A percentile compares a stretch with the other conserved stretches of the same genome.
Evolutionary conservation across 1,139 yeast genomes (phyloP).

Genomic region (Nakaseomyces delphensis): DNA sequence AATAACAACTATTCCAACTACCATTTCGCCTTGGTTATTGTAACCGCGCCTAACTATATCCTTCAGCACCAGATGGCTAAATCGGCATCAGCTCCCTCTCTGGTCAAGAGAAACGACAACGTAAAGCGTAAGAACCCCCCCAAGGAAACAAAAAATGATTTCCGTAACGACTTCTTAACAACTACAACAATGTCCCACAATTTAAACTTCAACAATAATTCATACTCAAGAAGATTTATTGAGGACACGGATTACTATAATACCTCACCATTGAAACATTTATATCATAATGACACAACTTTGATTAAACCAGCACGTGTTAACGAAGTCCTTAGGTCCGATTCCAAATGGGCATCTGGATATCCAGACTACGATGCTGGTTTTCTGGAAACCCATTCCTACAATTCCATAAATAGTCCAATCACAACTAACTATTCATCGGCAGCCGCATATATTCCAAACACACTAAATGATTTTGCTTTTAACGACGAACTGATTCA

Average conservation of each 20-base stretch:
- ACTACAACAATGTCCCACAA: slow-evolving; percentile 1
- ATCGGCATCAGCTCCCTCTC: neutral
- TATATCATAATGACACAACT: slow-evolving; percentile 20
- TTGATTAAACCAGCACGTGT: slow-evolving; percentile 17
- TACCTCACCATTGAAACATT: slow-evolving; percentile 26
- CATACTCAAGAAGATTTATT: slow-evolving; percentile 19
- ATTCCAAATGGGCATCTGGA: neutral
- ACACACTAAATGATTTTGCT: neutral
- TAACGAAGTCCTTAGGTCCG: slow-evolving; percentile 13
- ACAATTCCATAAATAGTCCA: neutral
- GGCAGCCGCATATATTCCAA: slow-evolving; percentile 4
- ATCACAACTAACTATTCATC: slow-evolving; percentile 4
- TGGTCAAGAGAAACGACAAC: neutral
- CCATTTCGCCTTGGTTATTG: slow-evolving; percentile 2
- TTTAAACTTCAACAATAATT: neutral
- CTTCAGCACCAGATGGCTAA: neutral
- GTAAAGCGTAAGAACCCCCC: neutral
- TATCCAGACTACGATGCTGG: slow-evolving; percentile 4
- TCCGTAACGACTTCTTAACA: slow-evolving; percentile 3
- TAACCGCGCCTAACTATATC: slow-evolving; percentile 1
- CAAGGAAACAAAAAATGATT: neutral
- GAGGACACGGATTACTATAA: slow-evolving; percentile 28
- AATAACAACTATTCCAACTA: slow-evolving; percentile 29
- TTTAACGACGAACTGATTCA: slow-evolving; percentile 1
- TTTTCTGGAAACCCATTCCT: slow-evolving; percentile 2